Percentiles rank a stretch among this genome's conserved stretches.
Conservation (phyloP, 2,329 filamentous ascomycete species). For the Calonectria leucothoes region DNA sequence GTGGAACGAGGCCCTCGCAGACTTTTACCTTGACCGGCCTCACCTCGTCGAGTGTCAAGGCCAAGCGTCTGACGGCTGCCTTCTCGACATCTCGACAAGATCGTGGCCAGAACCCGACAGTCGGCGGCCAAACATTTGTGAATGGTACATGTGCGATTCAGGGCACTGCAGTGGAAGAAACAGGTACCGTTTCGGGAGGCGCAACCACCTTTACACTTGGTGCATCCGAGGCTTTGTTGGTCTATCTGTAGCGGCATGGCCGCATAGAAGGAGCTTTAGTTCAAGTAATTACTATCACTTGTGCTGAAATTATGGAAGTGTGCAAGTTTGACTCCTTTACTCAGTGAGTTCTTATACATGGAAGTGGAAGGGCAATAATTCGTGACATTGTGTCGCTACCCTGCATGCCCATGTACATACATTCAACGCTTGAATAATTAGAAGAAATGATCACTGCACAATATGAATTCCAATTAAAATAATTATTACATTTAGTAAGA, state of each 20-base stretch:
- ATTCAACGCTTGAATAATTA: no score
- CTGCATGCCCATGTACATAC: not conserved
- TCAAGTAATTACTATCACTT: not conserved
- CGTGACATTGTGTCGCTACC: not conserved
- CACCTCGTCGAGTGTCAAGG: constrained; percentile 46
- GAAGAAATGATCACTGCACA: no score
- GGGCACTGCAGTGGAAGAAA: constrained; percentile 18
- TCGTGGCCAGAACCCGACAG: constrained; percentile 26
- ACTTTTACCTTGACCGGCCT: constrained; percentile 57
- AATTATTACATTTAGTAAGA: no score
- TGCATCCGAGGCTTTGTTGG: constrained; percentile 22
- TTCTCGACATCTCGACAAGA: constrained; percentile 31
- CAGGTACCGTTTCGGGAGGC: constrained; percentile 6
- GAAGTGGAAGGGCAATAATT: not conserved
- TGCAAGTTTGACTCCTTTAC: not conserved
- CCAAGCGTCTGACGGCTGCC: constrained; percentile 49
- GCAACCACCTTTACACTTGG: constrained; percentile 20
- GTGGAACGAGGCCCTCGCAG: constrained; percentile 45
- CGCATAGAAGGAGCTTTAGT: no score
- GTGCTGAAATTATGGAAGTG: not conserved
- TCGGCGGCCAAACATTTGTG: constrained; percentile 31
- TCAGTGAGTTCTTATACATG: not conserved
- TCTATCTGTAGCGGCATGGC: not conserved
- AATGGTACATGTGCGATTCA: constrained; percentile 30
- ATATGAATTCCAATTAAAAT: no score